phyloP scores from a whole-genome alignment of 2,329 filamentous ascomycete genomes.

The Colletotrichum lupini region DNA sequence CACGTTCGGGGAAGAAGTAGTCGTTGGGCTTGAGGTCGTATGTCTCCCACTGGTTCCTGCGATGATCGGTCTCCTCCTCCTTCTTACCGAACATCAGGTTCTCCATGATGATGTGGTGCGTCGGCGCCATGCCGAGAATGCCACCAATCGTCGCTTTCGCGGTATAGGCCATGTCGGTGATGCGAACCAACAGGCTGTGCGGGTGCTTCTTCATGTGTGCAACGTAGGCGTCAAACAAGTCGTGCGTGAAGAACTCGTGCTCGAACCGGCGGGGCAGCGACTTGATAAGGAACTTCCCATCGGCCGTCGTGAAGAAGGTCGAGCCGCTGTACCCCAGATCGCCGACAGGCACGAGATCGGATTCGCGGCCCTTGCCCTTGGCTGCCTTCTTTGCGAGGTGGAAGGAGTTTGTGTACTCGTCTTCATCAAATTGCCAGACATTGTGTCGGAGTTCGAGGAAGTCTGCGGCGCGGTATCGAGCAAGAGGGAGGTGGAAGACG shows the following conservation, averaged over 20 bases:
- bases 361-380: constrained; percentile 47
- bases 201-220: constrained; percentile 71
- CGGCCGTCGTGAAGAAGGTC: constrained; percentile 76
- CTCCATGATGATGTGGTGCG: constrained; percentile 83
- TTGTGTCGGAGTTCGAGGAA: constrained; percentile 44
- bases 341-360: constrained; percentile 65
- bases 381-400: constrained; percentile 35
- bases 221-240: constrained; percentile 73
- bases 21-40: constrained; percentile 80
- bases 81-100: constrained; percentile 74
- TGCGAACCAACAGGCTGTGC: constrained; percentile 73
- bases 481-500: constrained; percentile 46
- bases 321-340: constrained; percentile 81
- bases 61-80: constrained; percentile 49
- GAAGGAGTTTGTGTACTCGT: constrained; percentile 53
- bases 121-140: constrained; percentile 69
- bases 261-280: constrained; percentile 77
- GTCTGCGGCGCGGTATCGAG: constrained; percentile 42
- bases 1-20: constrained; percentile 82
- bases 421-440: constrained; percentile 48
- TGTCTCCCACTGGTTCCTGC: constrained; percentile 68
- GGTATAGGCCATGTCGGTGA: constrained; percentile 75
- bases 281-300: constrained; percentile 77
- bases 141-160: constrained; percentile 68
- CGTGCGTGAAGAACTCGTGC: constrained; percentile 75